Percentiles rank a stretch among this genome's conserved stretches.
Conservation (phyloP, 129 eudicot species). For the Artemisia tridentata region DNA sequence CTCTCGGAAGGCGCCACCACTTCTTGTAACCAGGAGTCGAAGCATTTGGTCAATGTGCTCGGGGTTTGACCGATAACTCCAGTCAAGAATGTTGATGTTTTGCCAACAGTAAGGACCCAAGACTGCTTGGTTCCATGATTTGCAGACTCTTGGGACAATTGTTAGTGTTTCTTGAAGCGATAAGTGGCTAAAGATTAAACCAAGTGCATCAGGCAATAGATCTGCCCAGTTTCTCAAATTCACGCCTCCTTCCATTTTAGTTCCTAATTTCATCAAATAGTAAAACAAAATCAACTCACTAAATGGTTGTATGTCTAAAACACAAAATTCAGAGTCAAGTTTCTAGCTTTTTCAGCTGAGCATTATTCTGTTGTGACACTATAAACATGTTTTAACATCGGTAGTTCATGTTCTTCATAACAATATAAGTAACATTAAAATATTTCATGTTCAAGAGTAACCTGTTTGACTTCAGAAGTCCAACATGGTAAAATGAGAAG, state of each 20-base stretch:
- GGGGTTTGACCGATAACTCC: conserved; percentile 47
- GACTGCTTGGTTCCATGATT: conserved; percentile 64
- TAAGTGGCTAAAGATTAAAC: conserved; percentile 57
- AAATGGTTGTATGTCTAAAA: background rate
- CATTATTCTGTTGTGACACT: background rate
- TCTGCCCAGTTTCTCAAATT: conserved; percentile 41
- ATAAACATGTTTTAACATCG: background rate
- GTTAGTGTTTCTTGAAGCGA: conserved; percentile 55
- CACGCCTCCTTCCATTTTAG: conserved; percentile 46
- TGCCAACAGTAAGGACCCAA: conserved; percentile 83
- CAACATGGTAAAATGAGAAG: conserved; percentile 11
- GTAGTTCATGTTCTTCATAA: background rate
- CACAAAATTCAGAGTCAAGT: conserved; percentile 1
- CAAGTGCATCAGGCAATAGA: conserved; percentile 72
- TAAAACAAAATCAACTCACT: background rate
- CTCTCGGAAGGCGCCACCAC: conserved; percentile 51
- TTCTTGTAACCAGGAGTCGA: conserved; percentile 46
- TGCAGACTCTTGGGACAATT: conserved; percentile 67
- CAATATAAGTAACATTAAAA: background rate
- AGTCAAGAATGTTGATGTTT: conserved; percentile 64
- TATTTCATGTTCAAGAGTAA: background rate
- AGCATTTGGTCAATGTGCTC: conserved; percentile 59
- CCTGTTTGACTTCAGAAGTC: conserved; percentile 16
- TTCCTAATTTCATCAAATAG: background rate
- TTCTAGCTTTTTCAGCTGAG: conserved; percentile 13